Evolutionary conservation across 768 basidiomycete species (phyloP), one percentile per base, ranked within the genome.

Genomic region (Rhodosporidiobolus sp.): DNA sequence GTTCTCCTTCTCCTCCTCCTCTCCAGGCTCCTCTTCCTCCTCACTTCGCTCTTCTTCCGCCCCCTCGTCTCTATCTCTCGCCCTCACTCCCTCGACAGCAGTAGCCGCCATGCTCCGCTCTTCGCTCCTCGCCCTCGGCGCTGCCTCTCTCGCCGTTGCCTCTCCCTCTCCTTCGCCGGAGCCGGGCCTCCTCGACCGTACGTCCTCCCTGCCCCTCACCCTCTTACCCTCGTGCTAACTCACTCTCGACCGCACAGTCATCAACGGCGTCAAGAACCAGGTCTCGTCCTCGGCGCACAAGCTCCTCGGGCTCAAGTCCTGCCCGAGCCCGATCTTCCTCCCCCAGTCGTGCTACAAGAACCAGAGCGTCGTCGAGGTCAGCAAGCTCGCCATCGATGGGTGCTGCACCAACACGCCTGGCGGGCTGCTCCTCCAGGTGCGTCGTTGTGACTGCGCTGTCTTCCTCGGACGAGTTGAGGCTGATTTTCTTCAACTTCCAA

Each of bases 361-460:
- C 3, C 10, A 32, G 26, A 35, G 52, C 16, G 63, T 60, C 35
- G 10, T 53, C 19, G 16, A n/a, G 10, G 49, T 52, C 10, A 6
- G 3, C 17, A 19, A 22, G 32, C 12, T 9, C n/a, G 0, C 3
- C 2, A 26, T 38, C 28, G 56, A 68, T 10, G 28, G 46, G 0
- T 75, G 74, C 66, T 75, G 74, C 67, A 71, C 69, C 14, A 71
- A 75, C 45, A 20, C n/a, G 4, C 74, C 74, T 3, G 74, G 70
- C 4, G 66, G 66, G 0, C 48, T 50, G 46, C 14, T 65, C 12
- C 34, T 65, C 0, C 54, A 50, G 38, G 38, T 43, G 38, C 38
- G 38, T 43, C 38, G 7, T 43, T 43, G 8, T 43, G 7, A 7
- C 38, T 43, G 8, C 38, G 7, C 14, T 43, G 8, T 43, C 38